Conservation (phyloP, 495 filamentous ascomycete species). For the Massariosphaeria phaeospora region DNA sequence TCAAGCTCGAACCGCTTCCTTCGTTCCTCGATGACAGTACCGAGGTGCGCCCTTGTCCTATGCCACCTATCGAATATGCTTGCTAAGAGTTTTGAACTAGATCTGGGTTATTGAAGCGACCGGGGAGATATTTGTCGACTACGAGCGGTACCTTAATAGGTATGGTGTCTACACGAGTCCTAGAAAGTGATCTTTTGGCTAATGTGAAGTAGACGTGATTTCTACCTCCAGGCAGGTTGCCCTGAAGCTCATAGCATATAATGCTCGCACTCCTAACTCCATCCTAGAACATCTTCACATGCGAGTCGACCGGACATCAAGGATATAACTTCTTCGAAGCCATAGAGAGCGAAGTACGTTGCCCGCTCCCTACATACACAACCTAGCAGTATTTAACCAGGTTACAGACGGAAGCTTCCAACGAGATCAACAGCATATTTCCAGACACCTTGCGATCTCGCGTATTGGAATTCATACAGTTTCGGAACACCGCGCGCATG, state of each 20-base stretch:
- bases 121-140: constrained; percentile 81
- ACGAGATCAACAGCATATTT: constrained; percentile 84
- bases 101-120: constrained; percentile 89
- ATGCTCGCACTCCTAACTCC: constrained; percentile 24
- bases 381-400: not conserved
- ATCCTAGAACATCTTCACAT: constrained; percentile 76
- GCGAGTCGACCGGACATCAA: constrained; percentile 90
- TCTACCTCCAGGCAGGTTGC: constrained; percentile 84
- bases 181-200: too few relatives aligned
- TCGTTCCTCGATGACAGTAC: constrained; percentile 71
- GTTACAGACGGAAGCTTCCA: constrained; percentile 71
- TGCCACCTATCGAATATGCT: not conserved
- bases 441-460: constrained; percentile 89
- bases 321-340: constrained; percentile 92
- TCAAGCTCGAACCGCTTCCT: constrained; percentile 71
- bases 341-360: constrained; percentile 79
- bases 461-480: constrained; percentile 83
- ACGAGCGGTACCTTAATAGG: constrained; percentile 82
- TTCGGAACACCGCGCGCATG: constrained; percentile 82
- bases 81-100: constrained; percentile 45
- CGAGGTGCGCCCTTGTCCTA: constrained; percentile 53
- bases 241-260: too few relatives aligned
- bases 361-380: not conserved
- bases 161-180: too few relatives aligned
- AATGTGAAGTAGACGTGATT: constrained; percentile 63